Conservation (phyloP, 1,284 basidiomycete genomes). For the Fomitopsis betulina region DNA sequence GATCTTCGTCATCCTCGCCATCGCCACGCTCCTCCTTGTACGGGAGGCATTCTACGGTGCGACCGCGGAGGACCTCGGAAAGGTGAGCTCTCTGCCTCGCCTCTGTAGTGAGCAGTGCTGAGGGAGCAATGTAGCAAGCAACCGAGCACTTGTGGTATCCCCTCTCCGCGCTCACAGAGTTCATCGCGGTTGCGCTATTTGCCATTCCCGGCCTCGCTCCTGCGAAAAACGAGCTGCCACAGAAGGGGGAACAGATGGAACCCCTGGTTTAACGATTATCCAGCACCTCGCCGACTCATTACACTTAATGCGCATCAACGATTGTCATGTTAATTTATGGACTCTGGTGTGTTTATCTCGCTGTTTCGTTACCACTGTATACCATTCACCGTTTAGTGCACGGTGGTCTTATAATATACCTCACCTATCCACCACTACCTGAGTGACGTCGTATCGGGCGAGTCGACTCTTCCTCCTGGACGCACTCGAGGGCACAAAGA, state of each 20-base stretch:
- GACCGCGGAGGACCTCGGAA: conserved; percentile 33
- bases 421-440: too few relatives aligned
- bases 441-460: too few relatives aligned
- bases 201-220: conserved; percentile 40
- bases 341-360: too few relatives aligned
- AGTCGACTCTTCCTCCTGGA: too few relatives aligned
- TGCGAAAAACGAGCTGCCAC: conserved; percentile 11
- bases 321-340: too few relatives aligned
- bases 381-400: too few relatives aligned
- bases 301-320: too few relatives aligned
- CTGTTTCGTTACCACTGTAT: too few relatives aligned
- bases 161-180: conserved; percentile 38
- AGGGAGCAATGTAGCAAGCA: conserved; percentile 19
- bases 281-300: too few relatives aligned
- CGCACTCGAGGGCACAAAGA: too few relatives aligned
- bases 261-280: neutral
- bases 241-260: neutral
- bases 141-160: conserved; percentile 44
- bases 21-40: conserved; percentile 35
- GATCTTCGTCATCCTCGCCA: conserved; percentile 31
- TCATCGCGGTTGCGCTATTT: conserved; percentile 38
- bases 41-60: conserved; percentile 38
- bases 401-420: too few relatives aligned
- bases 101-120: neutral
- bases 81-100: conserved; percentile 20